Evolutionary conservation across 441 rosid species (phyloP).

Genomic region (Geranium incanum): DNA sequence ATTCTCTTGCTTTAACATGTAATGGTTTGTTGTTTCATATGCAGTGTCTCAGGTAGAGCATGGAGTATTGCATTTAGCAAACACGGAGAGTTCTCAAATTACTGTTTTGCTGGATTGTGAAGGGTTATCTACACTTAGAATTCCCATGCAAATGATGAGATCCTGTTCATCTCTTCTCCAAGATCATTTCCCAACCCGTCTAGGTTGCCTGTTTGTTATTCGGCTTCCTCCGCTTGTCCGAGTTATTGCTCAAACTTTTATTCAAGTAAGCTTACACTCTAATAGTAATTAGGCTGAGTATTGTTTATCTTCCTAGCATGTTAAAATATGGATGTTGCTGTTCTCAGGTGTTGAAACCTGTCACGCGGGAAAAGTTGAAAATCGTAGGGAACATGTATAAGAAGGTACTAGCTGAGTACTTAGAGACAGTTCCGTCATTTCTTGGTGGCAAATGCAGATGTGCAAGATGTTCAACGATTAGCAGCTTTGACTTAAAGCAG

Average conservation of each 20-base stretch:
- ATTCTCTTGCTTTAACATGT: background rate
- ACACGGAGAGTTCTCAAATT: constrained; percentile 51
- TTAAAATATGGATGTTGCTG: constrained; percentile 9
- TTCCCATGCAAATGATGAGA: constrained; percentile 86
- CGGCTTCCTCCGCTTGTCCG: constrained; percentile 81
- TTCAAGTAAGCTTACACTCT: constrained; percentile 48
- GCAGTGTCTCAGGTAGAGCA: constrained; percentile 91
- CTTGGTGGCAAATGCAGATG: constrained; percentile 80
- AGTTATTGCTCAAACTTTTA: constrained; percentile 73
- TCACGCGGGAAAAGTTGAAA: constrained; percentile 75
- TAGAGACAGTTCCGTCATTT: constrained; percentile 62
- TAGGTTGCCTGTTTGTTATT: constrained; percentile 70
- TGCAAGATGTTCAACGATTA: constrained; percentile 42
- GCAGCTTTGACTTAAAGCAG: constrained; percentile 16
- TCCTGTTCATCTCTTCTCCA: constrained; percentile 77
- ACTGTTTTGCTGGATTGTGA: constrained; percentile 83
- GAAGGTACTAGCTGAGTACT: constrained; percentile 47
- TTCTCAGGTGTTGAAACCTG: constrained; percentile 66
- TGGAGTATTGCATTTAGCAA: constrained; percentile 55
- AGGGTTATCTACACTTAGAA: constrained; percentile 67
- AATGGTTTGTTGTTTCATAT: constrained; percentile 18
- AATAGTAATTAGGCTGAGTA: too few relatives aligned
- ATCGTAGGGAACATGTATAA: constrained; percentile 59
- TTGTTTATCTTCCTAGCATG: background rate
- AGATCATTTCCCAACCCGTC: constrained; percentile 80